Evolutionary conservation across 2,329 filamentous ascomycete species (phyloP).

Genomic region (Alternaria sp.): DNA sequence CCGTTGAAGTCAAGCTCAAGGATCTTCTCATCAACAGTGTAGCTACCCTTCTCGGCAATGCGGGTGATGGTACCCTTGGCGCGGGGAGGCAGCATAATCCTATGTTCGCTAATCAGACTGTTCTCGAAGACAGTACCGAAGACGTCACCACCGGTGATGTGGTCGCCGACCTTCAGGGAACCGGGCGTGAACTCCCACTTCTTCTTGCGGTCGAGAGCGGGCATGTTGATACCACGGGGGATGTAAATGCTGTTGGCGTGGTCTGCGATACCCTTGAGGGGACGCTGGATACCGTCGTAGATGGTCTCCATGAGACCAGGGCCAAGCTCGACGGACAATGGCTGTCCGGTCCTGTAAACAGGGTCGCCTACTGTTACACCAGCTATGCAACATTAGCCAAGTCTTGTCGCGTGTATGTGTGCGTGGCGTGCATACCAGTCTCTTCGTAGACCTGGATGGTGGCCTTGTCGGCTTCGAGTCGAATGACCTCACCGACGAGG

Average conservation of each 20-base stretch:
- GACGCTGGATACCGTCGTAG: constrained; percentile 98
- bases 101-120: constrained; percentile 91
- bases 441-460: constrained; percentile 99
- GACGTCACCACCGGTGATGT: constrained; percentile 94
- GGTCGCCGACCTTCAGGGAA: constrained; percentile 90
- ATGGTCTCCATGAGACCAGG: constrained; percentile 98
- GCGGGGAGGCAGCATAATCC: constrained; percentile 88
- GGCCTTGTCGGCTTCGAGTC: constrained; percentile 93
- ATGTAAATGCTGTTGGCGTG: constrained; percentile 92
- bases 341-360: constrained; percentile 89
- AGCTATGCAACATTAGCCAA: constrained; percentile 63
- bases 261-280: constrained; percentile 82
- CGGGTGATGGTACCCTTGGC: constrained; percentile 91
- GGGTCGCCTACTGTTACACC: constrained; percentile 96
- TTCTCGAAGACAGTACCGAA: constrained; percentile 97
- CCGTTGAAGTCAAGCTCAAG: constrained; percentile 97
- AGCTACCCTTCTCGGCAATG: constrained; percentile 87
- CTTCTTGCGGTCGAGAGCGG: constrained; percentile 86
- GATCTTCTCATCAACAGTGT: constrained; percentile 93
- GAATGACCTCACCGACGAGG: constrained; percentile 96
- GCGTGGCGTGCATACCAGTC: constrained; percentile 70
- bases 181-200: constrained; percentile 95
- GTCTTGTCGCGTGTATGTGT: neutral
- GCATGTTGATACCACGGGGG: constrained; percentile 87
- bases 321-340: constrained; percentile 94